These are phyloP conservation scores for Leccinum glutinopallens DNA, from an alignment of 1,284 basidiomycete species.

Conservation along the genomic window DNA sequence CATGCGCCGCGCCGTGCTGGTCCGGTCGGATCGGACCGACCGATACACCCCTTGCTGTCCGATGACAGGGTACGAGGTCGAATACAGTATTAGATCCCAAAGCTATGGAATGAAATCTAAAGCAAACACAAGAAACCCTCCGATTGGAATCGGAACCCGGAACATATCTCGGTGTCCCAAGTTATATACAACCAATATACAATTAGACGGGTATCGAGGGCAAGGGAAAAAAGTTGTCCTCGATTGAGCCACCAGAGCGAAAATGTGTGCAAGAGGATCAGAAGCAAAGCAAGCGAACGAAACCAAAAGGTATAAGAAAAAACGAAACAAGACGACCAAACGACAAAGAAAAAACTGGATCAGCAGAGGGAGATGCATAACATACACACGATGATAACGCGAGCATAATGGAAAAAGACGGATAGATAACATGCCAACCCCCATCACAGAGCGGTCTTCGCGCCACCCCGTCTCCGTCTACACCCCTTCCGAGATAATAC, in stretches of 20 bases:
- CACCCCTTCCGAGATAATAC: slow-evolving; percentile 57
- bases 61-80: too few relatives aligned
- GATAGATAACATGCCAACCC: slow-evolving; percentile 1
- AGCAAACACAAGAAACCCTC: not conserved
- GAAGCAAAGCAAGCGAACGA: not conserved
- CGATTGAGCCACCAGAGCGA: slow-evolving; percentile 3
- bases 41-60: too few relatives aligned
- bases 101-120: slow-evolving; percentile 2
- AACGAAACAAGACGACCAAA: not conserved
- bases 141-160: not conserved
- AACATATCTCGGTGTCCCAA: too few relatives aligned
- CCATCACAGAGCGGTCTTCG: not conserved
- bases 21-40: not conserved
- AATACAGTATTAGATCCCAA: not conserved
- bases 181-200: too few relatives aligned
- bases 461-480: slow-evolving; percentile 6
- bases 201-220: slow-evolving; percentile 2
- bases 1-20: not conserved
- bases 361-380: not conserved
- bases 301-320: not conserved
- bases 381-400: not conserved
- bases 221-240: not conserved
- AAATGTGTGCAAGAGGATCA: not conserved
- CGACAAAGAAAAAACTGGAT: slow-evolving; percentile 1
- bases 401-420: not conserved